Evolutionary conservation across 257 asterid species (phyloP).

Genomic region (Ophiorrhiza pumila): DNA sequence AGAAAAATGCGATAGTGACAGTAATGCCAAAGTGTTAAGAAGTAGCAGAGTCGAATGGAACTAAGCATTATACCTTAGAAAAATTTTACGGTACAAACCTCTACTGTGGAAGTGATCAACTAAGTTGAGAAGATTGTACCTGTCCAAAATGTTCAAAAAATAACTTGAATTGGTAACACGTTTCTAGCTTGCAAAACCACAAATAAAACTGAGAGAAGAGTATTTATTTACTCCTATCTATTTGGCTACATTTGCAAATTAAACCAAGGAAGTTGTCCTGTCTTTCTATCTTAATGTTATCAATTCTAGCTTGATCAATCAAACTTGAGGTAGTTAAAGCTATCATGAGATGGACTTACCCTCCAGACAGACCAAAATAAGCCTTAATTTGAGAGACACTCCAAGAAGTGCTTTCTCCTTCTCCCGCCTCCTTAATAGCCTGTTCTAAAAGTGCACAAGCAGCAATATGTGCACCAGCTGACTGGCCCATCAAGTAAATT

Average conservation of each 20-base stretch:
- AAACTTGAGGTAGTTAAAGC: background rate
- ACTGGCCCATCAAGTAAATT: conserved; percentile 92
- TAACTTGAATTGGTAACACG: background rate
- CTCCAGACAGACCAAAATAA: conserved; percentile 96
- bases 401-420: conserved; percentile 68
- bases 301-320: background rate
- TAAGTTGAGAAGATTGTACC: conserved; percentile 72
- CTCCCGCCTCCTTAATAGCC: conserved; percentile 78
- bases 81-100: conserved; percentile 77
- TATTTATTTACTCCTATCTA: background rate
- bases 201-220: background rate
- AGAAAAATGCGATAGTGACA: background rate
- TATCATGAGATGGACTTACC: conserved; percentile 47
- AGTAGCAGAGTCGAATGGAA: background rate
- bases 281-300: background rate
- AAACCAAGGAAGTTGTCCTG: background rate
- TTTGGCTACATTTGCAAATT: background rate
- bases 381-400: conserved; percentile 82
- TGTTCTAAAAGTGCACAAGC: conserved; percentile 88
- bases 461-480: conserved; percentile 98
- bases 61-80: conserved; percentile 51
- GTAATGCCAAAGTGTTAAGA: background rate
- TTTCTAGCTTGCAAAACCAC: background rate
- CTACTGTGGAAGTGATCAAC: conserved; percentile 75
- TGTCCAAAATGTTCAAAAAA: conserved; percentile 28